Conservation (phyloP, 2,329 filamentous ascomycete species). For the Sarocladiaceae sp. region DNA sequence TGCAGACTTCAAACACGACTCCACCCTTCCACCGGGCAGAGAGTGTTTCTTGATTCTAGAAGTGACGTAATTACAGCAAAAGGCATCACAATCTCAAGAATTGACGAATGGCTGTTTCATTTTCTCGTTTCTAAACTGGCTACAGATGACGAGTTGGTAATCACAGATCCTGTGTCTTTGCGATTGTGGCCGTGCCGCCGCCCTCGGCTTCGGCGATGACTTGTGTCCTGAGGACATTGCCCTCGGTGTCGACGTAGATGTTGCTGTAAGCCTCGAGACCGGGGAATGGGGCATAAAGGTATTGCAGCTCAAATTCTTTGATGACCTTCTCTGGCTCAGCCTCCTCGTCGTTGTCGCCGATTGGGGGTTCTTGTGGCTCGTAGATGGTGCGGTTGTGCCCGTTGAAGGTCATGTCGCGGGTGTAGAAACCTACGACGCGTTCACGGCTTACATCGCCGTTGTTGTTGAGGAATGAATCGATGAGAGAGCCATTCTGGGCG, state of each 20-base stretch:
- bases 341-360: not conserved
- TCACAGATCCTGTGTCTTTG: not conserved
- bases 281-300: constrained; percentile 47
- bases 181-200: constrained; percentile 47
- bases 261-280: constrained; percentile 41
- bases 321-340: not conserved
- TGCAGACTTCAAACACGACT: too few relatives aligned
- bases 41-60: too few relatives aligned
- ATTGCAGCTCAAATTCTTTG: constrained; percentile 45
- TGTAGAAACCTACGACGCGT: constrained; percentile 44
- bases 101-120: too few relatives aligned
- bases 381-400: constrained; percentile 45
- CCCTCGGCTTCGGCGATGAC: constrained; percentile 48
- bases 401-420: constrained; percentile 49
- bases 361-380: constrained; percentile 34
- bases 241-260: constrained; percentile 42
- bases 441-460: constrained; percentile 40
- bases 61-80: too few relatives aligned
- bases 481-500: constrained; percentile 49
- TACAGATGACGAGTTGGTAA: not conserved
- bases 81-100: too few relatives aligned
- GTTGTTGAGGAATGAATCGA: constrained; percentile 52
- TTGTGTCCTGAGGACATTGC: constrained; percentile 45
- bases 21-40: too few relatives aligned
- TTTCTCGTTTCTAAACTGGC: not conserved